Percentiles rank a stretch among this genome's conserved stretches.
Evolutionary conservation across 768 basidiomycete genomes (phyloP).

Genomic region (Amanita muscaria): DNA sequence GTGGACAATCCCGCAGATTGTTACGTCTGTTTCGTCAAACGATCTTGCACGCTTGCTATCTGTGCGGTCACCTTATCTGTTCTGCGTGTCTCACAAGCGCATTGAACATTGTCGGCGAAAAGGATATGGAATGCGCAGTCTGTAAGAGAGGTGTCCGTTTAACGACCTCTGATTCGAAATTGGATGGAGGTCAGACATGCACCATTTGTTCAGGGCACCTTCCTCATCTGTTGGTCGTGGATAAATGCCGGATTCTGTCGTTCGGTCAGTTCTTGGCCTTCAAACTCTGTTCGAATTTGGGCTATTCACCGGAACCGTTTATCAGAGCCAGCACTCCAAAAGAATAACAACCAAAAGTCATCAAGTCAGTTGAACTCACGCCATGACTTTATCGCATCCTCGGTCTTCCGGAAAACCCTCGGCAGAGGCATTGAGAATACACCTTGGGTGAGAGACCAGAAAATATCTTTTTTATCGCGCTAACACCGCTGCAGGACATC

Average conservation of each 20-base stretch:
- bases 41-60: conserved; percentile 49
- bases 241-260: background rate
- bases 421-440: conserved; percentile 64
- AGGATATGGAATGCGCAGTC: conserved; percentile 78
- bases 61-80: conserved; percentile 71
- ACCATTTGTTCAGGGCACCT: background rate
- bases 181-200: background rate
- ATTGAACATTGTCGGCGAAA: conserved; percentile 84
- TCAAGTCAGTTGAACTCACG: conserved; percentile 2
- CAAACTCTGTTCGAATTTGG: conserved; percentile 36
- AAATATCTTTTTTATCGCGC: background rate
- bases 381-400: conserved; percentile 6
- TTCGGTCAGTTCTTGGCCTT: conserved; percentile 18
- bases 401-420: background rate
- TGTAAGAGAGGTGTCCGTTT: conserved; percentile 64
- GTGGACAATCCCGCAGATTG: conserved; percentile 32
- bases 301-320: conserved; percentile 11
- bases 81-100: conserved; percentile 78
- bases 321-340: conserved; percentile 39
- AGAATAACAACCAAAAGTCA: conserved; percentile 19
- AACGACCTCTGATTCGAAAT: conserved; percentile 12
- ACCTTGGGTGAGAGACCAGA: conserved; percentile 66
- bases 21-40: conserved; percentile 50
- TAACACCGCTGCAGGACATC: conserved; percentile 50
- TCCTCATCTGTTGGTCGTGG: background rate